Evolutionary conservation across 805 yeast species (phyloP).

Genomic region (Cyberlindnera amylophila): DNA sequence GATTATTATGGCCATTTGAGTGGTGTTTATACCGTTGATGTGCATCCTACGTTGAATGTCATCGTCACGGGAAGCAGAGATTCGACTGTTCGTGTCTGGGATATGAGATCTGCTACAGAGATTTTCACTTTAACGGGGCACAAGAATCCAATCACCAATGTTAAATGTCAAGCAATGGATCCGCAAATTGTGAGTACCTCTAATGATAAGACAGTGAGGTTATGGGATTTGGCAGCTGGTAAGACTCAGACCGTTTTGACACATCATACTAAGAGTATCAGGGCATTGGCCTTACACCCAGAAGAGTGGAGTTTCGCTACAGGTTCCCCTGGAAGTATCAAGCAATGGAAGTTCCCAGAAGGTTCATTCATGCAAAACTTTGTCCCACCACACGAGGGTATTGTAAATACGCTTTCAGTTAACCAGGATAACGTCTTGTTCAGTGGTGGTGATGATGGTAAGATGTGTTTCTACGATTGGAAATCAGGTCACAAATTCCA

Average conservation of each 20-base stretch:
- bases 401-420: slow-evolving; percentile 65
- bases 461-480: slow-evolving; percentile 76
- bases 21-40: slow-evolving; percentile 76
- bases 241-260: slow-evolving; percentile 68
- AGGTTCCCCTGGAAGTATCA: slow-evolving; percentile 75
- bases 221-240: slow-evolving; percentile 91
- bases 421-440: slow-evolving; percentile 63
- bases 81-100: slow-evolving; percentile 87
- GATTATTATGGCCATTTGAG: slow-evolving; percentile 94
- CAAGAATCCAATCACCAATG: slow-evolving; percentile 65
- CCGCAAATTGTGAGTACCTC: slow-evolving; percentile 86
- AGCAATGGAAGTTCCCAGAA: slow-evolving; percentile 79
- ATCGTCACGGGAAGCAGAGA: slow-evolving; percentile 89
- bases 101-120: slow-evolving; percentile 72
- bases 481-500: slow-evolving; percentile 63
- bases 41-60: slow-evolving; percentile 85
- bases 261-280: slow-evolving; percentile 78
- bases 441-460: slow-evolving; percentile 84
- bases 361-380: slow-evolving; percentile 67
- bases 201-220: slow-evolving; percentile 75
- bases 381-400: slow-evolving; percentile 40
- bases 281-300: slow-evolving; percentile 70
- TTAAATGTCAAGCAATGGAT: slow-evolving; percentile 63
- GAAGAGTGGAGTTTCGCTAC: slow-evolving; percentile 70
- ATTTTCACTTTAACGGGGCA: slow-evolving; percentile 83